Percentiles rank a stretch among this genome's conserved stretches.
Evolutionary conservation across 139 green algal genomes (phyloP).

Genomic region (Monoraphidium neglectum): DNA sequence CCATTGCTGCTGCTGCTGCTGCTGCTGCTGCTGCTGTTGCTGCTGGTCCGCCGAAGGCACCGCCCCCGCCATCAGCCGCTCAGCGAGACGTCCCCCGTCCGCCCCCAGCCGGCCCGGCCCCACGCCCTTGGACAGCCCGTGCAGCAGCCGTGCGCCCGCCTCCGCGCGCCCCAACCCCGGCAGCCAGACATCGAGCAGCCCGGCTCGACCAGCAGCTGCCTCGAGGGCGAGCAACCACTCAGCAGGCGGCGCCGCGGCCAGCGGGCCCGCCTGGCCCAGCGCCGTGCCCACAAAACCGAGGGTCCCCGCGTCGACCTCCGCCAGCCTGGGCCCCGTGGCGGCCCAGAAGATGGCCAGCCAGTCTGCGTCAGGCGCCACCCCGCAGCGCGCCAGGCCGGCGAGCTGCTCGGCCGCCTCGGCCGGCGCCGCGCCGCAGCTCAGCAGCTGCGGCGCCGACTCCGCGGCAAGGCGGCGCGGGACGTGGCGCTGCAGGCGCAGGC

Average conservation of each 20-base stretch:
- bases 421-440: background rate
- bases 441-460: background rate
- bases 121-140: too few species aligned
- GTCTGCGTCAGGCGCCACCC: background rate
- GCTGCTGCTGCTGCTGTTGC: conserved; percentile 6
- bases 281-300: conserved; percentile 6
- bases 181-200: background rate
- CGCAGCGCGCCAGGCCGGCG: background rate
- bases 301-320: background rate
- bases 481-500: background rate
- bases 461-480: conserved; percentile 15
- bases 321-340: background rate
- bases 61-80: too few species aligned
- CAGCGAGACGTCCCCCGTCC: too few species aligned
- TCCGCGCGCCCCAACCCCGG: too few species aligned
- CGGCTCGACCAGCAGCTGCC: background rate
- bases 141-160: too few species aligned
- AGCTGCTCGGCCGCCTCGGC: conserved; percentile 10
- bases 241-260: background rate
- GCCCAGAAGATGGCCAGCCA: conserved; percentile 12
- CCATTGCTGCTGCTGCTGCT: background rate
- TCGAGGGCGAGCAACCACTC: background rate
- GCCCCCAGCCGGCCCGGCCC: too few species aligned
- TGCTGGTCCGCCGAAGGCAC: background rate
- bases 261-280: background rate